A percentile compares a stretch with the other conserved stretches of the same genome.
Conservation (phyloP, 805 yeast genomes). For the Groenewaldozyma salmanticensis region DNA sequence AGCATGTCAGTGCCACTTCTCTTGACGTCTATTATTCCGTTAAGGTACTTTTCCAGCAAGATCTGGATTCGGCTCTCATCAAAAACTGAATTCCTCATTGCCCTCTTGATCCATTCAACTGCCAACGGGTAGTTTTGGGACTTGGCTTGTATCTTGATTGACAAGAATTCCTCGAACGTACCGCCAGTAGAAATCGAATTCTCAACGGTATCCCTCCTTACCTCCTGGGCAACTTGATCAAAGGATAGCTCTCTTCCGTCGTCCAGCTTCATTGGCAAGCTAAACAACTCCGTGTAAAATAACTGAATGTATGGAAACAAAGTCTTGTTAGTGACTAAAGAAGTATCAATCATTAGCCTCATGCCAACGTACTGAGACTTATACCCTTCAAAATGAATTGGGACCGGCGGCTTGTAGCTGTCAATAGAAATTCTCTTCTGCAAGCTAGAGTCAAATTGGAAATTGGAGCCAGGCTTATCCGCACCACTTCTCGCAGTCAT, state of each 20-base stretch:
- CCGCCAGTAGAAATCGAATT: slow-evolving; percentile 49
- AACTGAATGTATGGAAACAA: slow-evolving; percentile 56
- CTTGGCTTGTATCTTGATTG: slow-evolving; percentile 52
- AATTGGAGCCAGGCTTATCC: neutral
- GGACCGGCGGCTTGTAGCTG: slow-evolving; percentile 37
- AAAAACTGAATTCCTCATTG: slow-evolving; percentile 56
- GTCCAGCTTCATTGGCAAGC: slow-evolving; percentile 58
- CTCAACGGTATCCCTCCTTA: slow-evolving; percentile 62
- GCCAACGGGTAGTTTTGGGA: slow-evolving; percentile 54
- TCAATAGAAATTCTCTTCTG: slow-evolving; percentile 17
- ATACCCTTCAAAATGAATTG: slow-evolving; percentile 68
- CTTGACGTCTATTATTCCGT: slow-evolving; percentile 51
- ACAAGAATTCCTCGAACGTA: slow-evolving; percentile 56
- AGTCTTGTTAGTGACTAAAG: slow-evolving; percentile 40
- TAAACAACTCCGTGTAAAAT: slow-evolving; percentile 55
- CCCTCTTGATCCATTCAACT: slow-evolving; percentile 64
- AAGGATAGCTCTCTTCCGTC: slow-evolving; percentile 52
- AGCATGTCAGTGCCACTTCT: slow-evolving; percentile 58
- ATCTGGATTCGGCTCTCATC: slow-evolving; percentile 71
- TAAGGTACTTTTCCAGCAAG: slow-evolving; percentile 50
- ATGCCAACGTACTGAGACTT: slow-evolving; percentile 71
- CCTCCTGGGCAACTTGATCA: slow-evolving; percentile 64
- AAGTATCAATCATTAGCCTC: slow-evolving; percentile 44
- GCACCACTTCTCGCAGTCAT: slow-evolving; percentile 36
- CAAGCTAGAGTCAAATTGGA: slow-evolving; percentile 12